A percentile compares a stretch with the other conserved stretches of the same genome.
Conservation (phyloP, 2,329 filamentous ascomycete genomes). For the Fusarium sulawesiense region DNA sequence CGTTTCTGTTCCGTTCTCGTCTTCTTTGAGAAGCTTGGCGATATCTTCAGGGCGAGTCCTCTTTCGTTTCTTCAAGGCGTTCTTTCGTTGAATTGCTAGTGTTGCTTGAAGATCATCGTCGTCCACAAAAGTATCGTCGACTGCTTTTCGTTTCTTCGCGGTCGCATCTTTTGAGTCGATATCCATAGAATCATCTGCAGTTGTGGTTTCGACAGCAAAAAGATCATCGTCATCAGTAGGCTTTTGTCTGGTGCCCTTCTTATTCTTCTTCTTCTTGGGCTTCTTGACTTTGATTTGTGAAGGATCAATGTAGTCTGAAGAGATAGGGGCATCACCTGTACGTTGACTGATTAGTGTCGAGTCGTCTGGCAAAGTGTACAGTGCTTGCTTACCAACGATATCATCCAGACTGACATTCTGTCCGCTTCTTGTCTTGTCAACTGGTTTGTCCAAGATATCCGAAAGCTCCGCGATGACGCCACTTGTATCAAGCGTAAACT, state of each 20-base stretch:
- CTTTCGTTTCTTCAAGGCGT: constrained; percentile 91
- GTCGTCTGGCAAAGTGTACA: neutral
- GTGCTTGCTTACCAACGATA: constrained; percentile 62
- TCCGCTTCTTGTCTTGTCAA: constrained; percentile 69
- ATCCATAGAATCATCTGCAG: constrained; percentile 73
- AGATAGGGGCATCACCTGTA: constrained; percentile 49
- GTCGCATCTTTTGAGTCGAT: constrained; percentile 69
- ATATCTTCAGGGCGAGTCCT: constrained; percentile 87
- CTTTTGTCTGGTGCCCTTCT: constrained; percentile 80
- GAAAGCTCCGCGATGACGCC: constrained; percentile 75
- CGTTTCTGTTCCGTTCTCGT: constrained; percentile 64
- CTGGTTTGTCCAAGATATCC: constrained; percentile 64
- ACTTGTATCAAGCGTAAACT: constrained; percentile 85
- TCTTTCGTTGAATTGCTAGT: constrained; percentile 83
- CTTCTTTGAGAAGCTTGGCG: constrained; percentile 79
- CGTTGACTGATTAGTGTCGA: constrained; percentile 18
- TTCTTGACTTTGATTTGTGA: constrained; percentile 94
- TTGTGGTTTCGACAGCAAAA: constrained; percentile 56
- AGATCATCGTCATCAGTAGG: constrained; percentile 72
- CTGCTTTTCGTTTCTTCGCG: constrained; percentile 70
- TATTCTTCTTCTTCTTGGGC: constrained; percentile 91
- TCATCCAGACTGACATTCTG: constrained; percentile 86
- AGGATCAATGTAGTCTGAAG: constrained; percentile 89
- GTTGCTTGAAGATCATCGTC: constrained; percentile 93
- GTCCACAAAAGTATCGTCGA: constrained; percentile 80